A percentile compares a stretch with the other conserved stretches of the same genome.
phyloP scores from a whole-genome alignment of 495 filamentous ascomycete genomes.

The Penicillium steckii region DNA sequence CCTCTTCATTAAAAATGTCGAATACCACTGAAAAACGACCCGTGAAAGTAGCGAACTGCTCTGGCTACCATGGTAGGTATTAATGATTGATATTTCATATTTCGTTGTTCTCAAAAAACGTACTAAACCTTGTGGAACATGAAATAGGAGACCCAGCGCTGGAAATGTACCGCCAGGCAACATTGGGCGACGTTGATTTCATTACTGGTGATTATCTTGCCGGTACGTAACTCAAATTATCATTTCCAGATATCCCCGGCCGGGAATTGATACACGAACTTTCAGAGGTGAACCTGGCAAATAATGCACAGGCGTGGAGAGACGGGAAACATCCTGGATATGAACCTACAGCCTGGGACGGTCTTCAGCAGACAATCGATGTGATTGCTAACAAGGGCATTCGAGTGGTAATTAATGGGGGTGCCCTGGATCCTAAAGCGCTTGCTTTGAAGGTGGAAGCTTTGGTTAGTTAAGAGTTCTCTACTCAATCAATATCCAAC shows the following conservation, averaged over 20 bases:
- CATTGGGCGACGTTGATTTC: constrained; percentile 48
- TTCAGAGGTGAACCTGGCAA: constrained; percentile 45
- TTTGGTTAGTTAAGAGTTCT: constrained; percentile 20
- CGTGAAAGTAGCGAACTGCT: constrained; percentile 49
- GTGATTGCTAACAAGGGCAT: constrained; percentile 41
- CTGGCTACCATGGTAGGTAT: constrained; percentile 39
- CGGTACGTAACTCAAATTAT: constrained; percentile 19
- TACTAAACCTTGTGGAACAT: background rate
- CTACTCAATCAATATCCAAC: background rate
- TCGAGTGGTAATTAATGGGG: constrained; percentile 47
- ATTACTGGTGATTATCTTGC: constrained; percentile 58
- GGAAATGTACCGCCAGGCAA: constrained; percentile 46
- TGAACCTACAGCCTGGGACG: constrained; percentile 45
- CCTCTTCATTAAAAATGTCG: constrained; percentile 9
- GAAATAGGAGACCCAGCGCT: constrained; percentile 39
- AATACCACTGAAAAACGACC: constrained; percentile 25
- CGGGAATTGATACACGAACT: constrained; percentile 16
- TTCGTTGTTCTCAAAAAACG: background rate
- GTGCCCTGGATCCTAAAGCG: constrained; percentile 41
- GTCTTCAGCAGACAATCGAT: constrained; percentile 42
- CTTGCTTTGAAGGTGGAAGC: constrained; percentile 37
- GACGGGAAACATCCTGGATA: constrained; percentile 38
- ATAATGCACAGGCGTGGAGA: constrained; percentile 40
- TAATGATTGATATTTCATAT: background rate
- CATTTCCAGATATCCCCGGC: background rate